These are phyloP conservation scores for Tulasnella sp. DNA, from an alignment of 768 basidiomycete genomes.

Conservation along the genomic window DNA sequence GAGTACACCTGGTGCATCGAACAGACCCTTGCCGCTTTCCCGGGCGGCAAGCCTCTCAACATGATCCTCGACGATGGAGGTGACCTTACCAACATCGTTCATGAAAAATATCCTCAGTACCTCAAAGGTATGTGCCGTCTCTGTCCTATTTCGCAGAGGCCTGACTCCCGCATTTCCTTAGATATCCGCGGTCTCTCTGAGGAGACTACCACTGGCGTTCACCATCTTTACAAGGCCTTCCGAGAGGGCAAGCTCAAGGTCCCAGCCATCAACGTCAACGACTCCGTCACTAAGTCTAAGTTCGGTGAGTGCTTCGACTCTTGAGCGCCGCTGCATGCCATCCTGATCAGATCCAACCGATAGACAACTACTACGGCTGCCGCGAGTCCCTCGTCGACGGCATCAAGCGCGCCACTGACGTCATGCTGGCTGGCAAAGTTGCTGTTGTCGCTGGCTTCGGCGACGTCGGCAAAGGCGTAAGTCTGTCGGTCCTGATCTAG, in stretches of 20 bases:
- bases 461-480: constrained; percentile 97
- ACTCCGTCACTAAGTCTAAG: constrained; percentile 99
- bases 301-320: constrained; percentile 45
- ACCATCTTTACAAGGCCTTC: constrained; percentile 98
- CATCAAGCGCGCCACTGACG: constrained; percentile 99
- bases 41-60: constrained; percentile 78
- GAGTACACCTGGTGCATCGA: constrained; percentile 99
- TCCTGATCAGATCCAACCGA: not conserved
- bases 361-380: constrained; percentile 95
- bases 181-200: constrained; percentile 93
- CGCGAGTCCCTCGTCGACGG: constrained; percentile 99
- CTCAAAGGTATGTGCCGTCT: constrained; percentile 52
- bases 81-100: constrained; percentile 90
- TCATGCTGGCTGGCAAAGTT: constrained; percentile 99
- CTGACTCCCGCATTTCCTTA: constrained; percentile 33
- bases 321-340: not conserved
- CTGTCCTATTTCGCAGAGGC: not conserved
- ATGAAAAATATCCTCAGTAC: constrained; percentile 93
- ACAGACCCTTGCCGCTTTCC: constrained; percentile 87
- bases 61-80: constrained; percentile 99
- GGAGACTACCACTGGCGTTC: constrained; percentile 99
- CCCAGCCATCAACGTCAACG: constrained; percentile 99
- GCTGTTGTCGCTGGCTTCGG: constrained; percentile 98
- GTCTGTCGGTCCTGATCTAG: constrained; percentile 37
- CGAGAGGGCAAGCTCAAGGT: constrained; percentile 93